These are phyloP conservation scores for Lichtheimia ramosa DNA, from an alignment of 371 early-diverging fungal species.

Conservation along the genomic window DNA sequence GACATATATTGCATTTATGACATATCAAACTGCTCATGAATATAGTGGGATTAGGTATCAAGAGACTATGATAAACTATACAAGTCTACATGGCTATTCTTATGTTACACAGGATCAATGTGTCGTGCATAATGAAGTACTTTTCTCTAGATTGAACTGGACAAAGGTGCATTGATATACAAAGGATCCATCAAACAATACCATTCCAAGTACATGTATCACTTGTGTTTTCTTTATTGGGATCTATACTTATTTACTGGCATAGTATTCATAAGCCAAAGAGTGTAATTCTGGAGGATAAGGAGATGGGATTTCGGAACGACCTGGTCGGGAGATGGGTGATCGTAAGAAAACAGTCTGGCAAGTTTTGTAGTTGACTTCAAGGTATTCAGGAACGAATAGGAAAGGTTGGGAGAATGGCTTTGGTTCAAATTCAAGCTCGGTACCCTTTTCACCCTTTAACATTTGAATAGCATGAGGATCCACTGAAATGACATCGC, in stretches of 20 bases:
- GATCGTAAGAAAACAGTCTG: slow-evolving; percentile 84
- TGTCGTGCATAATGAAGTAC: too few relatives aligned
- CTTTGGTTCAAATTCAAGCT: slow-evolving; percentile 70
- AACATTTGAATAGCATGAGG: slow-evolving; percentile 79
- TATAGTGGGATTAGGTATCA: too few relatives aligned
- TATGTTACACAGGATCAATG: too few relatives aligned
- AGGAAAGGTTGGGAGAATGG: slow-evolving; percentile 93
- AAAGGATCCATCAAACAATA: too few relatives aligned
- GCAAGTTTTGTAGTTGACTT: slow-evolving; percentile 95
- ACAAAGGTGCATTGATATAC: too few relatives aligned
- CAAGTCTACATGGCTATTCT: too few relatives aligned
- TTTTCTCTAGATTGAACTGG: too few relatives aligned
- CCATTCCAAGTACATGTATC: too few relatives aligned
- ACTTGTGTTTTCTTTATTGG: neutral
- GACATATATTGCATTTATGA: too few relatives aligned
- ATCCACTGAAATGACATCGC: slow-evolving; percentile 87
- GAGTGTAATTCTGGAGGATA: slow-evolving; percentile 89
- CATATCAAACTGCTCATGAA: too few relatives aligned
- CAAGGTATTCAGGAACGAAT: slow-evolving; percentile 95
- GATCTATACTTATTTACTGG: slow-evolving; percentile 30
- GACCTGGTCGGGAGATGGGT: slow-evolving; percentile 84
- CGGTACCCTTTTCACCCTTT: slow-evolving; percentile 53
- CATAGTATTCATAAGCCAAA: slow-evolving; percentile 91
- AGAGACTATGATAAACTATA: too few relatives aligned
- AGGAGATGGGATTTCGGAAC: slow-evolving; percentile 93